phyloP scores from a whole-genome alignment of 305 asterid species.

The Fraxinus dipetala region DNA sequence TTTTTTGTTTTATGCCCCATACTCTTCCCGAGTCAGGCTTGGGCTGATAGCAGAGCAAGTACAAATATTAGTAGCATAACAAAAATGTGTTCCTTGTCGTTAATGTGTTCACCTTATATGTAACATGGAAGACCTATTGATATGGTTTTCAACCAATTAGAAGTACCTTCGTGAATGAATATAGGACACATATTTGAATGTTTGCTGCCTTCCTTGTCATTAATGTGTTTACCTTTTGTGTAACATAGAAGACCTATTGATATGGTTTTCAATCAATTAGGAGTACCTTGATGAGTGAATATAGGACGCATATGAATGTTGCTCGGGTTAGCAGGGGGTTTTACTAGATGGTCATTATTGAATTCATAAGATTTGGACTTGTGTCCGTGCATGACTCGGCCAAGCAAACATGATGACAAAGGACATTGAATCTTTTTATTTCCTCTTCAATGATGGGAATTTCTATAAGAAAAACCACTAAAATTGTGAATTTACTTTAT shows the following conservation, averaged over 20 bases:
- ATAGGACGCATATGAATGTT: not conserved
- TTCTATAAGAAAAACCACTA: not conserved
- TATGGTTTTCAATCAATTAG: not conserved
- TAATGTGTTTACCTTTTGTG: not conserved
- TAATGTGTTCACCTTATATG: not conserved
- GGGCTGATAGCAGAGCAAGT: not conserved
- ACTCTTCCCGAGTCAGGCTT: not conserved
- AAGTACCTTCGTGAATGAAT: not conserved
- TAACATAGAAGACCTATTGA: not conserved
- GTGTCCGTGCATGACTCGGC: not conserved
- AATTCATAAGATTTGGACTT: not conserved
- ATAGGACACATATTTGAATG: no score
- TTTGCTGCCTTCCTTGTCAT: not conserved
- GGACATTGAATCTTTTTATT: not conserved
- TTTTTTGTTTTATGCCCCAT: not conserved
- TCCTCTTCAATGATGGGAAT: not conserved
- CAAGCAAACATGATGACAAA: not conserved
- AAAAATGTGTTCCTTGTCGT: not conserved
- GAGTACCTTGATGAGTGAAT: not conserved
- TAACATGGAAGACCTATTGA: not conserved
- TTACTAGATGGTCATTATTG: not conserved
- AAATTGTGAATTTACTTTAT: not conserved
- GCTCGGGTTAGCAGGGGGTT: not conserved
- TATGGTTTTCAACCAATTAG: not conserved
- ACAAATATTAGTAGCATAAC: not conserved